phyloP scores from a whole-genome alignment of 1,284 basidiomycete species.

The Marasmius oreades region DNA sequence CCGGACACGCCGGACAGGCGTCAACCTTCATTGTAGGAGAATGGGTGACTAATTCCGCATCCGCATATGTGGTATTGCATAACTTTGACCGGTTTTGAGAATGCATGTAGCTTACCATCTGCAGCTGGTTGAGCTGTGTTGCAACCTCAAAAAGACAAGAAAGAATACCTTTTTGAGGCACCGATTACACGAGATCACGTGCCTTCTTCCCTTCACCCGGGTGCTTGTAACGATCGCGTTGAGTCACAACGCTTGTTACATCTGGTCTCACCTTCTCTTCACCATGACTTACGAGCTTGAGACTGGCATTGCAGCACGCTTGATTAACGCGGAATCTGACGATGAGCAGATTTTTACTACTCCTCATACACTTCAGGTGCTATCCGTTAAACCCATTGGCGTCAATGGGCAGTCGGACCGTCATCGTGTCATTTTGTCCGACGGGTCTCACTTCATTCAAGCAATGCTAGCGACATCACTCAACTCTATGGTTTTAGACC shows the following conservation, averaged over 20 bases:
- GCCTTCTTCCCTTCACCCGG: too few species aligned
- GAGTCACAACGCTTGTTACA: conserved; percentile 6
- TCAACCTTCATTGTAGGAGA: too few species aligned
- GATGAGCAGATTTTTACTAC: conserved; percentile 51
- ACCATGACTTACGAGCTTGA: conserved; percentile 47
- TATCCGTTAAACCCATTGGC: conserved; percentile 77
- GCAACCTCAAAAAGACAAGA: too few species aligned
- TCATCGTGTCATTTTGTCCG: conserved; percentile 74
- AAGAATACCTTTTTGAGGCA: too few species aligned
- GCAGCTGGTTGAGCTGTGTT: too few species aligned
- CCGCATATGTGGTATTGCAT: too few species aligned
- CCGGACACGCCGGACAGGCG: too few species aligned
- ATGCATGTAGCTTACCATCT: too few species aligned
- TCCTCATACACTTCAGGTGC: conserved; percentile 72
- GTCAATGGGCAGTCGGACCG: conserved; percentile 48
- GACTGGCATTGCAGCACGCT: conserved; percentile 50
- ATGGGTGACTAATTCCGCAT: too few species aligned
- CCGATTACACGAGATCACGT: too few species aligned
- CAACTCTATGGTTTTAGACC: conserved; percentile 72
- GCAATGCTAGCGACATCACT: conserved; percentile 95
- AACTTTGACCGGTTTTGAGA: too few species aligned
- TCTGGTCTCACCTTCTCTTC: conserved; percentile 10
- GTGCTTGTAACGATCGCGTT: too few species aligned
- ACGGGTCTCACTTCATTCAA: conserved; percentile 82
- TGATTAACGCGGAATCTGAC: conserved; percentile 43